Evolutionary conservation across 225 moss, liverwort and hornwort genomes (phyloP), one percentile per base, ranked within the genome.

Genomic region (Antitrichia curtipendula): DNA sequence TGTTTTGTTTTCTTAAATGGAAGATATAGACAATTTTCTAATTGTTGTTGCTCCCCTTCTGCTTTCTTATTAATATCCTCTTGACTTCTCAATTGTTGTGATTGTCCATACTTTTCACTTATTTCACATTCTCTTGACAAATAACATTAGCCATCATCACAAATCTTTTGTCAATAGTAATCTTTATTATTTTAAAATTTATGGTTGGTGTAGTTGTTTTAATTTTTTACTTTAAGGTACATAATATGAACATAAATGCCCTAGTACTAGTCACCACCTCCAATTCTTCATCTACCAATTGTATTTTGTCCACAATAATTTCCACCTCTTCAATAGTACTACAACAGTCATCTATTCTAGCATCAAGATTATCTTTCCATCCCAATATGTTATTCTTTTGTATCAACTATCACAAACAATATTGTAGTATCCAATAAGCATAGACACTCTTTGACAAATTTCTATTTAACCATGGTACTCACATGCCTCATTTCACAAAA

Each of bases 1-100:
- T n/a, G 4, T 24, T 20, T 47, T 0, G 0, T 16, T 74, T 47
- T 49, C 2, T 12, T 31, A 0, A 74, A 29, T 12, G 7, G 12
- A 49, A 3, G 31, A 73, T 18, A 31, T 73, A 19, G 1, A 31
- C 31, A 47, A 47, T 20, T 74, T 74, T 47, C 19, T 4, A 49
- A 18, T 18, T 31, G 47, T 47, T 73, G 31, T 15, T 0, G 2
- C 25, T 27, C 41, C 0, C 9, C 14, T 70, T 70, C 0, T 0
- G 0, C 15, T 70, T 40, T 28, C 11, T 17, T 31, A 29, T 73
- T 29, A 15, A 10, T 6, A 45, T 45, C 10, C 6, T 27, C 6
- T 28, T 29, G 4, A 69, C 25, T 69, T 41, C 2, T 24, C 69
- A 69, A 69, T 24, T 70, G 15, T 41, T 70, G 25, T 25, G 2